Percentiles rank a stretch among this genome's conserved stretches.
Evolutionary conservation across 129 eudicot genomes (phyloP).

Genomic region (Chrysanthemum lavandulifolium): DNA sequence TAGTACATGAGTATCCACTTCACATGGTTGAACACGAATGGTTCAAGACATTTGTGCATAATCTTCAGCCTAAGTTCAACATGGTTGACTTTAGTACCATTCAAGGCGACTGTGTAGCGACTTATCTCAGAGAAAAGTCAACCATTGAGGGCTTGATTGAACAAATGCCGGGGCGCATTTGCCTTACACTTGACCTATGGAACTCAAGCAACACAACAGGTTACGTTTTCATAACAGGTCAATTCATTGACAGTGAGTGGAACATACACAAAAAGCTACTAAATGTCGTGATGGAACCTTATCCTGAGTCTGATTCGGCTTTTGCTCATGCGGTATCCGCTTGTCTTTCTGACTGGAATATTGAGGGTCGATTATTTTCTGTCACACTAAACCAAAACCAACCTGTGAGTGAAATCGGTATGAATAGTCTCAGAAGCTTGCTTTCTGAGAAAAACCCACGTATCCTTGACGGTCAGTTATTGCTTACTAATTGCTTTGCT

Average conservation of each 20-base stretch:
- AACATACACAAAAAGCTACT: slow-evolving; percentile 70
- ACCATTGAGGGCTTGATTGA: slow-evolving; percentile 61
- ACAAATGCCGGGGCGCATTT: slow-evolving; percentile 71
- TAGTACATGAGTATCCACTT: slow-evolving; percentile 86
- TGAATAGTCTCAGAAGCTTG: slow-evolving; percentile 61
- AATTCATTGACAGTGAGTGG: slow-evolving; percentile 91
- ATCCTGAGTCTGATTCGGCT: slow-evolving; percentile 81
- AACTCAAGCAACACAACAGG: slow-evolving; percentile 63
- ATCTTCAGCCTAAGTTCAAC: slow-evolving; percentile 83
- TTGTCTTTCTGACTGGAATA: slow-evolving; percentile 82
- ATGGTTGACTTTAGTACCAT: slow-evolving; percentile 73
- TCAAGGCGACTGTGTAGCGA: slow-evolving; percentile 89
- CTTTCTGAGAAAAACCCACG: slow-evolving; percentile 71
- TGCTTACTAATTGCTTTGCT: slow-evolving; percentile 69
- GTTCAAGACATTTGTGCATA: slow-evolving; percentile 72
- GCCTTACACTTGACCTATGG: slow-evolving; percentile 79
- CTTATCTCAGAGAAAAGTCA: slow-evolving; percentile 70
- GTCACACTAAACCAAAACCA: slow-evolving; percentile 54
- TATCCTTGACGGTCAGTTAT: slow-evolving; percentile 72
- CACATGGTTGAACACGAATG: slow-evolving; percentile 92
- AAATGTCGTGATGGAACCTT: slow-evolving; percentile 85
- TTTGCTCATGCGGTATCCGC: slow-evolving; percentile 87
- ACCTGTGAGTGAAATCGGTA: slow-evolving; percentile 51
- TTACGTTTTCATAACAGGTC: slow-evolving; percentile 74
- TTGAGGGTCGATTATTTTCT: slow-evolving; percentile 72